A percentile compares a stretch with the other conserved stretches of the same genome.
Conservation (phyloP, 2,329 filamentous ascomycete species). For the Penicillium sp. region DNA sequence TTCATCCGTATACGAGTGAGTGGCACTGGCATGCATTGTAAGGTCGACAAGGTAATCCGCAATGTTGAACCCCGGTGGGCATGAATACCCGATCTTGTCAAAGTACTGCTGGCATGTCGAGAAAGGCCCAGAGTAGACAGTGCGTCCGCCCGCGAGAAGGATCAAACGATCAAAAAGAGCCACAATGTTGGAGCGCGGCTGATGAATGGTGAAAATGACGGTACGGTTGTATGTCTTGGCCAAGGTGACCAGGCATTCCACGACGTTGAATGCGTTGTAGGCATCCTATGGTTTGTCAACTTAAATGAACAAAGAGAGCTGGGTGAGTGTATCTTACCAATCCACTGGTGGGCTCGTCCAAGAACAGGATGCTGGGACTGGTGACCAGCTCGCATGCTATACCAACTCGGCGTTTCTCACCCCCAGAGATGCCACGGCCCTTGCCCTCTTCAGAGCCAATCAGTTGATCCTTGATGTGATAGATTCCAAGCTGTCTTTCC, state of each 20-base stretch:
- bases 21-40: slow-evolving; percentile 85
- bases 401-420: slow-evolving; percentile 91
- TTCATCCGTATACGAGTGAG: slow-evolving; percentile 55
- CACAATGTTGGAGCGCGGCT: slow-evolving; percentile 96
- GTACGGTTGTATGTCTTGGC: slow-evolving; percentile 97
- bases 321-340: slow-evolving; percentile 44
- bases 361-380: slow-evolving; percentile 92
- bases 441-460: slow-evolving; percentile 95
- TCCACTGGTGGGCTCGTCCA: slow-evolving; percentile 95
- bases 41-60: slow-evolving; percentile 96
- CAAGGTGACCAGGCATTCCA: slow-evolving; percentile 90
- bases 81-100: slow-evolving; percentile 84
- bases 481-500: slow-evolving; percentile 91
- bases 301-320: background rate
- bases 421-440: slow-evolving; percentile 92
- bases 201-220: slow-evolving; percentile 97
- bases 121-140: slow-evolving; percentile 92
- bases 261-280: slow-evolving; percentile 96
- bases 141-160: slow-evolving; percentile 80
- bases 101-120: slow-evolving; percentile 87
- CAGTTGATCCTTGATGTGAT: slow-evolving; percentile 88
- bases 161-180: slow-evolving; percentile 94
- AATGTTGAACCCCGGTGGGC: slow-evolving; percentile 96
- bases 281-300: slow-evolving; percentile 58
- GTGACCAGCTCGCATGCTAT: slow-evolving; percentile 98